Conservation (phyloP, 371 early-diverging fungal genomes). For the Zychaea mexicana region DNA sequence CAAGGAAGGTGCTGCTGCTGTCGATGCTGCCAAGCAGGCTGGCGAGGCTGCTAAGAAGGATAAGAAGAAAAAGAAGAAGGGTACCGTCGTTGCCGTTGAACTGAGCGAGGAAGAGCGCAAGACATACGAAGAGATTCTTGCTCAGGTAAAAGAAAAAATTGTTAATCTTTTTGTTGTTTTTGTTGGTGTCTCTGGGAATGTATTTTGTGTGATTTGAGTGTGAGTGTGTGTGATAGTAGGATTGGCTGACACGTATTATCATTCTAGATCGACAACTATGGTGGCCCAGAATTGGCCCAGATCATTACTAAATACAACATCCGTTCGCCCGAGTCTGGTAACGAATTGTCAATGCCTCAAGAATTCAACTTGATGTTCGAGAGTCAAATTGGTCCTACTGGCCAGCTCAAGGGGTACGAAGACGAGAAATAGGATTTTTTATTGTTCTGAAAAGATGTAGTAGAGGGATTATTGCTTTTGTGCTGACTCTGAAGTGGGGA, state of each 20-base stretch:
- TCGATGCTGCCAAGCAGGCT: slow-evolving; percentile 29
- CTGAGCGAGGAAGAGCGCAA: slow-evolving; percentile 67
- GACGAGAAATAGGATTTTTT: not conserved
- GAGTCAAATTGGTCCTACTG: slow-evolving; percentile 98
- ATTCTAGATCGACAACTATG: slow-evolving; percentile 89
- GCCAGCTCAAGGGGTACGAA: slow-evolving; percentile 83
- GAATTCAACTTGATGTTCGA: slow-evolving; percentile 99
- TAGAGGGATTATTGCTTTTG: not conserved
- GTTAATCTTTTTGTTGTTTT: too few species aligned
- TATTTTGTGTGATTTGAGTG: too few species aligned
- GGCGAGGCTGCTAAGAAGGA: slow-evolving; percentile 55
- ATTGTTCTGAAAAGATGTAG: too few species aligned
- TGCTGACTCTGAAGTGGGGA: too few species aligned
- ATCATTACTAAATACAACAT: slow-evolving; percentile 90
- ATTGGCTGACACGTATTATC: not conserved
- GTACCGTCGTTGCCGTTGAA: slow-evolving; percentile 66
- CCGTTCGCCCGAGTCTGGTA: slow-evolving; percentile 90
- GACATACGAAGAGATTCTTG: slow-evolving; percentile 85
- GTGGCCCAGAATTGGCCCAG: slow-evolving; percentile 84
- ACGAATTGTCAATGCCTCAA: slow-evolving; percentile 88
- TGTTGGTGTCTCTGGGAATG: too few species aligned
- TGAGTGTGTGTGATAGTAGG: too few species aligned
- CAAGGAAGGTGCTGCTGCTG: slow-evolving; percentile 45
- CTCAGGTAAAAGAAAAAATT: slow-evolving; percentile 63
- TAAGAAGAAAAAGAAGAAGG: slow-evolving; percentile 78